Conservation (phyloP, 805 yeast species). For the Saturnispora dispora region DNA sequence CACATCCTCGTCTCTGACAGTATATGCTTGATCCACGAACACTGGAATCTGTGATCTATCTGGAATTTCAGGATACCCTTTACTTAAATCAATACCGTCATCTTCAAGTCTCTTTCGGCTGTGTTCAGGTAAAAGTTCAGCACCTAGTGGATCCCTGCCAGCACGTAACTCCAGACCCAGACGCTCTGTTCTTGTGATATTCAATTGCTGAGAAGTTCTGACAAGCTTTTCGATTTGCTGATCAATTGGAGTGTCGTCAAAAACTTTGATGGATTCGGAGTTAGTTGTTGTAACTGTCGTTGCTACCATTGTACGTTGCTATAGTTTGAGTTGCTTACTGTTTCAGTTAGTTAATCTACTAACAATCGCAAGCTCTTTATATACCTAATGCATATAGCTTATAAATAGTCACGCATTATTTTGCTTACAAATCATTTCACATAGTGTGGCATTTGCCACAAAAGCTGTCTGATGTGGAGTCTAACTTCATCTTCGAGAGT, state of each 20-base stretch:
- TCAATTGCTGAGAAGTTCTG: slow-evolving; percentile 8
- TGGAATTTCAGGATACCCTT: slow-evolving; percentile 34
- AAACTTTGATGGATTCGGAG: background rate
- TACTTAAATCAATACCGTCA: slow-evolving; percentile 28
- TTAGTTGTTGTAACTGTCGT: background rate
- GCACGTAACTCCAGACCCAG: slow-evolving; percentile 4
- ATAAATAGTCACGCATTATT: background rate
- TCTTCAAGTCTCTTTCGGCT: slow-evolving; percentile 27
- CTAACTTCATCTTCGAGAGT: background rate
- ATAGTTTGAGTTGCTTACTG: no score
- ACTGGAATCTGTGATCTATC: slow-evolving; percentile 25
- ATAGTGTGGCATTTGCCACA: background rate
- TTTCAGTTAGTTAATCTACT: no score
- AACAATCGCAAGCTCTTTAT: no score
- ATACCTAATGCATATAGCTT: no score
- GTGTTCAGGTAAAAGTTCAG: slow-evolving; percentile 21
- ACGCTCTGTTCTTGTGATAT: slow-evolving; percentile 2
- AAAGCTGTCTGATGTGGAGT: background rate
- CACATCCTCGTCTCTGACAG: slow-evolving; percentile 26
- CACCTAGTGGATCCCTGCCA: slow-evolving; percentile 12
- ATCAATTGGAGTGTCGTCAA: slow-evolving; percentile 9
- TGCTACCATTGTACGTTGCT: background rate
- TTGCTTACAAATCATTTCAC: background rate
- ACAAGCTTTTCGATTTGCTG: slow-evolving; percentile 10
- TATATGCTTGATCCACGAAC: slow-evolving; percentile 32